phyloP scores from a whole-genome alignment of 805 yeast species.

The Lipomyces lipofer region DNA sequence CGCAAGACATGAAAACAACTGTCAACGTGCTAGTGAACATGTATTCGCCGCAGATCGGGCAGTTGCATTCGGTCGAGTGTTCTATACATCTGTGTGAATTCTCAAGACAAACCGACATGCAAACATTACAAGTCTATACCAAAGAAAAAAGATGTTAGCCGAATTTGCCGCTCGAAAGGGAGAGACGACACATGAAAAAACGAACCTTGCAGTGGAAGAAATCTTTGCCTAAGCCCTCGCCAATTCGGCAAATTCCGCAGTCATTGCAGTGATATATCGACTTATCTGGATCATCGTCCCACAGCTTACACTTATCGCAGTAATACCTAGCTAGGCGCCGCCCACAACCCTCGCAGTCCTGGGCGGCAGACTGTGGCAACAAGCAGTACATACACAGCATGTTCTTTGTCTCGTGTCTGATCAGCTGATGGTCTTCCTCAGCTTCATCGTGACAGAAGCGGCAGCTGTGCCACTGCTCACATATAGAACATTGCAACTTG shows the following conservation, averaged over 20 bases:
- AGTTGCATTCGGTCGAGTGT: slow-evolving; percentile 83
- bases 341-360: slow-evolving; percentile 68
- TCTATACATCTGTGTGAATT: slow-evolving; percentile 82
- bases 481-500: slow-evolving; percentile 75
- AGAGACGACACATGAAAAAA: too few species aligned
- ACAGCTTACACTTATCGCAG: slow-evolving; percentile 75
- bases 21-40: slow-evolving; percentile 79
- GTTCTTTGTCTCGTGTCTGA: slow-evolving; percentile 59
- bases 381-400: slow-evolving; percentile 80
- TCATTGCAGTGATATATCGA: slow-evolving; percentile 89
- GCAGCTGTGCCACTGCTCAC: slow-evolving; percentile 76
- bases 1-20: slow-evolving; percentile 90
- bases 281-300: slow-evolving; percentile 73
- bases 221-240: slow-evolving; percentile 83
- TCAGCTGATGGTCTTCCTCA: slow-evolving; percentile 55
- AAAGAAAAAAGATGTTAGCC: too few species aligned
- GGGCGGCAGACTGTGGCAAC: slow-evolving; percentile 71
- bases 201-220: slow-evolving; percentile 75
- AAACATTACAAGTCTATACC: slow-evolving; percentile 77
- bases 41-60: slow-evolving; percentile 91
- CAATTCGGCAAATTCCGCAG: slow-evolving; percentile 91
- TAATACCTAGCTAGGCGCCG: slow-evolving; percentile 70
- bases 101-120: slow-evolving; percentile 75
- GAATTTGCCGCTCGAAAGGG: too few species aligned
- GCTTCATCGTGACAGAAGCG: slow-evolving; percentile 74